These are phyloP conservation scores for Leccinum fuscescens DNA, from an alignment of 1,284 basidiomycete species.

Conservation along the genomic window DNA sequence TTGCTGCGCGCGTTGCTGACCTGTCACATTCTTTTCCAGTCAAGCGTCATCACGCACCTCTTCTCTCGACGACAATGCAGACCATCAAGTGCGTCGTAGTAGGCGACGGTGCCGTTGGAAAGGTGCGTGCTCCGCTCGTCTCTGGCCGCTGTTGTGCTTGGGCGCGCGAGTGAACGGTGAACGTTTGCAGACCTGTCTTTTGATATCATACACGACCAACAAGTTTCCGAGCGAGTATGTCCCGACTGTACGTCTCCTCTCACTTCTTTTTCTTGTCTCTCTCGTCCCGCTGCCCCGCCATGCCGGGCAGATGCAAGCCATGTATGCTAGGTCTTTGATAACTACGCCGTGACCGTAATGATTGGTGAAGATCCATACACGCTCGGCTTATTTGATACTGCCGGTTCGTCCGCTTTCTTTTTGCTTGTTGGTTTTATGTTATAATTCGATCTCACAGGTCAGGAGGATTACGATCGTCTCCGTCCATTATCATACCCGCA, in stretches of 20 bases:
- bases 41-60: slow-evolving; percentile 12
- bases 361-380: slow-evolving; percentile 99
- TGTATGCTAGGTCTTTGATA: slow-evolving; percentile 82
- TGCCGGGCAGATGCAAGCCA: slow-evolving; percentile 23
- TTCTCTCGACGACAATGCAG: slow-evolving; percentile 60
- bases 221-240: slow-evolving; percentile 99
- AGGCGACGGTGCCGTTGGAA: slow-evolving; percentile 99
- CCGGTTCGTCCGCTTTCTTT: slow-evolving; percentile 54
- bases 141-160: not conserved
- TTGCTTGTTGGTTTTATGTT: not conserved
- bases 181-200: slow-evolving; percentile 80
- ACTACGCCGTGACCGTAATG: slow-evolving; percentile 99
- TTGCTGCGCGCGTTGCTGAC: slow-evolving; percentile 18
- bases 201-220: slow-evolving; percentile 99
- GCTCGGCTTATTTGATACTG: slow-evolving; percentile 97
- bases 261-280: not conserved
- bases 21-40: slow-evolving; percentile 1
- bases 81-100: slow-evolving; percentile 99
- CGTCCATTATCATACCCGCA: slow-evolving; percentile 99
- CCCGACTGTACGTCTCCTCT: slow-evolving; percentile 77
- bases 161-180: slow-evolving; percentile 13
- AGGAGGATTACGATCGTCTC: slow-evolving; percentile 99
- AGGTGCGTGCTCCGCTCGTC: slow-evolving; percentile 58
- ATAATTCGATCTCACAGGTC: slow-evolving; percentile 54
- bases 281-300: not conserved